A percentile compares a stretch with the other conserved stretches of the same genome.
phyloP scores from a whole-genome alignment of 306 rosid genomes.

The Glycine tomentella region DNA sequence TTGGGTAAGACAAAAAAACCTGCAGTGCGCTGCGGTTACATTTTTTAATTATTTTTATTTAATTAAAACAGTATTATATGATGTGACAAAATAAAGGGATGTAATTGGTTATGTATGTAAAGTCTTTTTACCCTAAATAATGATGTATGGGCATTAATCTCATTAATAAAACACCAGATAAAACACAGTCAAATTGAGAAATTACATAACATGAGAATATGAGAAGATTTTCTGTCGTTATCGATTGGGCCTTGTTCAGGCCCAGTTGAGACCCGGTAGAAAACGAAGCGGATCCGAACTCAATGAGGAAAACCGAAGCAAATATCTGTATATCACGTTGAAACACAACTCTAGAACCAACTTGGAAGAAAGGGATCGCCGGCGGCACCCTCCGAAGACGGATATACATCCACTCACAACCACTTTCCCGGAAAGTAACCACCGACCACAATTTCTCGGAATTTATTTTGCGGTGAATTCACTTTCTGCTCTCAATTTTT shows the following conservation, averaged over 20 bases:
- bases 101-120: too few species aligned
- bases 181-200: too few species aligned
- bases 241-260: background rate
- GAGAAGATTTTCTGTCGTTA: background rate
- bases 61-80: too few species aligned
- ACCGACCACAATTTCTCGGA: background rate
- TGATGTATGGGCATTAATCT: too few species aligned
- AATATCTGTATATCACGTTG: constrained; percentile 1
- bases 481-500: constrained; percentile 5
- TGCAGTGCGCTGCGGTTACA: too few species aligned
- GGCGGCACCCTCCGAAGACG: constrained; percentile 43
- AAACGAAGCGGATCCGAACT: constrained; percentile 17
- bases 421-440: background rate
- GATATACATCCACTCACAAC: background rate
- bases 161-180: too few species aligned
- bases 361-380: constrained; percentile 47
- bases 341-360: constrained; percentile 22
- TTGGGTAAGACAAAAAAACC: too few species aligned
- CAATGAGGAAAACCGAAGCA: background rate
- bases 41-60: too few species aligned
- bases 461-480: constrained; percentile 33
- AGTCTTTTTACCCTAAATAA: too few species aligned
- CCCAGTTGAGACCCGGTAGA: background rate
- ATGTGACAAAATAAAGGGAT: too few species aligned
- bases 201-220: too few species aligned